phyloP scores from a whole-genome alignment of 2,329 filamentous ascomycete genomes.

The Ophiostoma montium region DNA sequence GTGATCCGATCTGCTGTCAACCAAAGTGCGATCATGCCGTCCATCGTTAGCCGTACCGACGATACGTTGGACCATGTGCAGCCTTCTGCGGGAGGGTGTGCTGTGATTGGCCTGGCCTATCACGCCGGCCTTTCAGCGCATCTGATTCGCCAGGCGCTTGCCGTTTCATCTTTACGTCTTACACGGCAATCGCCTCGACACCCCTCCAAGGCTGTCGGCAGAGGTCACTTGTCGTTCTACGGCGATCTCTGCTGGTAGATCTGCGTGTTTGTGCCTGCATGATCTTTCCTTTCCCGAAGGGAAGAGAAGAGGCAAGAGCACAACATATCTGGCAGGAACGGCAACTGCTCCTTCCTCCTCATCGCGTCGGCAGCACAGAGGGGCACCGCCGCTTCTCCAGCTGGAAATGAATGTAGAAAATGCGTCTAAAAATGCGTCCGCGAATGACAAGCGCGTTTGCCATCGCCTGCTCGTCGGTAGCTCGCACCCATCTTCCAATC shows the following conservation, averaged over 20 bases:
- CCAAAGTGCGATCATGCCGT: too few relatives aligned
- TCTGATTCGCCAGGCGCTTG: slow-evolving; percentile 9
- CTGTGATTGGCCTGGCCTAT: slow-evolving; percentile 7
- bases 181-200: background rate
- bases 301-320: background rate
- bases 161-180: background rate
- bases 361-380: too few relatives aligned
- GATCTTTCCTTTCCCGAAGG: background rate
- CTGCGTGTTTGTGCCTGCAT: too few relatives aligned
- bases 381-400: too few relatives aligned
- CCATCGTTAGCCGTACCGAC: too few relatives aligned
- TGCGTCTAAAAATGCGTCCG: background rate
- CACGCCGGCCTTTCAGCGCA: slow-evolving; percentile 7
- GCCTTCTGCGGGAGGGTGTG: slow-evolving; percentile 2
- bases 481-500: slow-evolving; percentile 11
- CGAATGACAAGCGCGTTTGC: background rate
- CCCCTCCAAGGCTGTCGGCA: too few relatives aligned
- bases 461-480: background rate
- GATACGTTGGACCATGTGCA: too few relatives aligned
- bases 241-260: too few relatives aligned
- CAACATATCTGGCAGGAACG: too few relatives aligned
- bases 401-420: too few relatives aligned
- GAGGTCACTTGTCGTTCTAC: background rate
- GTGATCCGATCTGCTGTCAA: too few relatives aligned
- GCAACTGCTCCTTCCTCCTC: too few relatives aligned